phyloP scores from a whole-genome alignment of 2,329 filamentous ascomycete species.

The Ceratocystis ficicola region DNA sequence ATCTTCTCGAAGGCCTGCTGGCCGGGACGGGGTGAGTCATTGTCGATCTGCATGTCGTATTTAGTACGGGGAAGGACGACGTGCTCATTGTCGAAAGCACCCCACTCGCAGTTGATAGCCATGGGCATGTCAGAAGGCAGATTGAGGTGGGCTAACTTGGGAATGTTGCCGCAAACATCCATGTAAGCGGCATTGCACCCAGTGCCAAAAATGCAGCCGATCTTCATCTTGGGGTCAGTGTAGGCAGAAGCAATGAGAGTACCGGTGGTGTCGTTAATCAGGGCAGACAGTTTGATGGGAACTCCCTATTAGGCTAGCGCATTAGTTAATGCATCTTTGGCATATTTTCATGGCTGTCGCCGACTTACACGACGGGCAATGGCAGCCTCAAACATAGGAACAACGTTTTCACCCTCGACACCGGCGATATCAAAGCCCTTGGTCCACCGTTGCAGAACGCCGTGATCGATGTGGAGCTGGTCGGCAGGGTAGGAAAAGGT shows the following conservation, averaged over 20 bases:
- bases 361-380: slow-evolving; percentile 43
- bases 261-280: slow-evolving; percentile 97
- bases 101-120: slow-evolving; percentile 97
- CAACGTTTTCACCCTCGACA: slow-evolving; percentile 81
- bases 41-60: slow-evolving; percentile 80
- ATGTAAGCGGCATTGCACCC: slow-evolving; percentile 98
- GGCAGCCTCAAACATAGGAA: slow-evolving; percentile 73
- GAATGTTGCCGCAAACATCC: slow-evolving; percentile 81
- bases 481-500: slow-evolving; percentile 94
- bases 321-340: slow-evolving; percentile 24
- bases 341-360: background rate
- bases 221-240: slow-evolving; percentile 84
- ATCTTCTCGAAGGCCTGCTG: slow-evolving; percentile 98
- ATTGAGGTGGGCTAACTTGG: slow-evolving; percentile 86
- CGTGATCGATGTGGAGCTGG: slow-evolving; percentile 86
- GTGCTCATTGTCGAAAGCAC: slow-evolving; percentile 91
- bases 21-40: slow-evolving; percentile 79
- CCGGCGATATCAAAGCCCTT: slow-evolving; percentile 93
- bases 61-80: slow-evolving; percentile 71
- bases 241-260: slow-evolving; percentile 94
- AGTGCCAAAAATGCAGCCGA: slow-evolving; percentile 96
- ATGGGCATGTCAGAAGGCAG: slow-evolving; percentile 73
- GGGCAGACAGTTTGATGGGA: slow-evolving; percentile 79
- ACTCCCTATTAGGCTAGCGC: slow-evolving; percentile 47
- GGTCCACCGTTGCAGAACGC: slow-evolving; percentile 87